Percentiles rank a stretch among this genome's conserved stretches.
Evolutionary conservation across 345 rosid genomes (phyloP).

Genomic region (Corchorus olitorius): DNA sequence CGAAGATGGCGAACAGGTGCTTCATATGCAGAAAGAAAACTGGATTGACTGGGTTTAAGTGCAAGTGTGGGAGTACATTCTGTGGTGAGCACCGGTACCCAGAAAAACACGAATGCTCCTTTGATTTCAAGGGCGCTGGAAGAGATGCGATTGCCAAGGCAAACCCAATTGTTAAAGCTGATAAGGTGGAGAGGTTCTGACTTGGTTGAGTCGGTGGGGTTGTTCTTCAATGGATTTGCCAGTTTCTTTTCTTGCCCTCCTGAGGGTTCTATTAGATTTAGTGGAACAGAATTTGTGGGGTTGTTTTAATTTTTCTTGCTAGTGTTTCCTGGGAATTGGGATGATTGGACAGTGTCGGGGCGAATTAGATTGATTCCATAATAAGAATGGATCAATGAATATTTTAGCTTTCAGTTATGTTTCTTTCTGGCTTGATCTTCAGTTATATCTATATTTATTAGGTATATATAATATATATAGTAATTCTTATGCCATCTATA

Average conservation of each 20-base stretch:
- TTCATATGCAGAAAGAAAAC: slow-evolving; percentile 74
- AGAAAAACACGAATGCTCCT: slow-evolving; percentile 69
- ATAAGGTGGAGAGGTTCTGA: slow-evolving; percentile 74
- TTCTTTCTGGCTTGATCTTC: background rate
- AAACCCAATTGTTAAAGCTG: slow-evolving; percentile 77
- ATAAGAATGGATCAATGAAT: slow-evolving; percentile 38
- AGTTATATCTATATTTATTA: background rate
- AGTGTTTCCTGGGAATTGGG: slow-evolving; percentile 16
- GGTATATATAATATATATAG: background rate
- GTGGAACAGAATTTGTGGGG: background rate
- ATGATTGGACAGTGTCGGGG: background rate
- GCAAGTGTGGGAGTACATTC: slow-evolving; percentile 75
- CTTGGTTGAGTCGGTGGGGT: background rate
- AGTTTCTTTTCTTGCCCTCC: background rate
- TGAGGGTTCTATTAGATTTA: slow-evolving; percentile 13
- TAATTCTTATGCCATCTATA: background rate
- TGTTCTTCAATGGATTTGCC: slow-evolving; percentile 3
- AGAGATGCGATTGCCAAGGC: slow-evolving; percentile 71
- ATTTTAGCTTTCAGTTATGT: slow-evolving; percentile 16
- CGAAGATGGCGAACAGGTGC: slow-evolving; percentile 51
- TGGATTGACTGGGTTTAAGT: slow-evolving; percentile 76
- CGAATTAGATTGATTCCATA: slow-evolving; percentile 29
- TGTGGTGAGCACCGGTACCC: slow-evolving; percentile 86
- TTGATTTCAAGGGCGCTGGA: slow-evolving; percentile 76
- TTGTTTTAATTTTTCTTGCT: slow-evolving; percentile 9